Evolutionary conservation across 139 green algal genomes (phyloP).

Genomic region (Haematococcus lacustris): DNA sequence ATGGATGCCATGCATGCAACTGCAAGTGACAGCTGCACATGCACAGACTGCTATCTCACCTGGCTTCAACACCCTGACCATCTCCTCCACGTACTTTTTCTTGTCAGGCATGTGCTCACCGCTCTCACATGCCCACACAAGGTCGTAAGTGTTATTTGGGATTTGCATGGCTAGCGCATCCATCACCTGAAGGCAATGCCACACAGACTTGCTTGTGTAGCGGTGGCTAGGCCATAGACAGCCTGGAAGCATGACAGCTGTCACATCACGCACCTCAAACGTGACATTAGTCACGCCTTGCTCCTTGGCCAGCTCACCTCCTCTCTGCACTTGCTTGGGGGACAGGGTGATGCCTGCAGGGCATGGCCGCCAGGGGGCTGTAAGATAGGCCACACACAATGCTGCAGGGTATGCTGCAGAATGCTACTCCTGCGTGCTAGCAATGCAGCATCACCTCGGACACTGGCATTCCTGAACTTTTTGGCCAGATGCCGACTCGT

Average conservation of each 20-base stretch:
- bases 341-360: conserved; percentile 85
- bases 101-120: conserved; percentile 99
- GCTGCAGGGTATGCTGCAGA: too few species aligned
- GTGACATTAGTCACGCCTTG: conserved; percentile 64
- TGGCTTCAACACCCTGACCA: conserved; percentile 13
- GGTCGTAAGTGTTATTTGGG: conserved; percentile 81
- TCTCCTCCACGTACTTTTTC: conserved; percentile 42
- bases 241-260: neutral
- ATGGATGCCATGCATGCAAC: too few species aligned
- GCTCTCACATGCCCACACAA: conserved; percentile 96
- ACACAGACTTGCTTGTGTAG: neutral
- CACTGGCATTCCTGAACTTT: conserved; percentile 59
- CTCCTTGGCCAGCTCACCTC: conserved; percentile 72
- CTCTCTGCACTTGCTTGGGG: conserved; percentile 74
- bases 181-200: conserved; percentile 69
- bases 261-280: conserved; percentile 36
- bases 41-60: too few species aligned
- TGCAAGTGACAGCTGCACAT: too few species aligned
- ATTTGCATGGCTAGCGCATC: conserved; percentile 89
- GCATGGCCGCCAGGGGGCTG: too few species aligned
- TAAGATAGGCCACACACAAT: too few species aligned
- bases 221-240: too few species aligned
- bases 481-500: conserved; percentile 75
- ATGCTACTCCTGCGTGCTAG: too few species aligned
- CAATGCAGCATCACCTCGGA: too few species aligned